phyloP scores from a whole-genome alignment of 2,329 filamentous ascomycete genomes.

The Zalaria obscura region DNA sequence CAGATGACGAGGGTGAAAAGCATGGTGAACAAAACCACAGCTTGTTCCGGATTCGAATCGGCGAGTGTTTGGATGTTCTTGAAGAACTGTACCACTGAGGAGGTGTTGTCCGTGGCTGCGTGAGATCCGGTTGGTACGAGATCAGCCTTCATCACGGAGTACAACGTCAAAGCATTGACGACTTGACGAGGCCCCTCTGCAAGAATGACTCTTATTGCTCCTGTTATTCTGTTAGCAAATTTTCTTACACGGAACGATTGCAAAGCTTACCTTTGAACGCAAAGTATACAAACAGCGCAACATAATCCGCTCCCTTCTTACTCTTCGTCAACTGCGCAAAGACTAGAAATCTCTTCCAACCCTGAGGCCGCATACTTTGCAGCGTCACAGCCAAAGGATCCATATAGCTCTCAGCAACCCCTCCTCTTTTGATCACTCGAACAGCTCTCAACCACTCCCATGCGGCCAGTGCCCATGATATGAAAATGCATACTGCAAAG shows the following conservation, averaged over 20 bases:
- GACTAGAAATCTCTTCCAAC: conserved; percentile 83
- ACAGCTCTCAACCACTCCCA: conserved; percentile 71
- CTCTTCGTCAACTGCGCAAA: conserved; percentile 84
- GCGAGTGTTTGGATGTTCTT: conserved; percentile 64
- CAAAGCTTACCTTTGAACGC: conserved; percentile 44
- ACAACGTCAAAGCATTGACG: conserved; percentile 79
- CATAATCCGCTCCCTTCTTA: conserved; percentile 79
- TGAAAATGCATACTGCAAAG: conserved; percentile 81
- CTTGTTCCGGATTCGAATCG: conserved; percentile 60
- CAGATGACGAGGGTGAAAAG: conserved; percentile 82
- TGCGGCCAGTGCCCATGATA: conserved; percentile 69
- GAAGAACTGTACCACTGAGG: conserved; percentile 62
- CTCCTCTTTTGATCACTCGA: conserved; percentile 68
- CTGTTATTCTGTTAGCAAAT: conserved; percentile 32
- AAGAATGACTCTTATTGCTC: conserved; percentile 76
- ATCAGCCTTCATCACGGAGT: conserved; percentile 65
- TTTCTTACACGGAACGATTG: background rate
- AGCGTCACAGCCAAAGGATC: conserved; percentile 75
- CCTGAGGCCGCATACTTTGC: conserved; percentile 68
- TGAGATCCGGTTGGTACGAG: conserved; percentile 49
- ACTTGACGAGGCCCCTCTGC: conserved; percentile 87
- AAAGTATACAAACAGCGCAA: conserved; percentile 86
- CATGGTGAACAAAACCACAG: conserved; percentile 78
- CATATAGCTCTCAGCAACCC: conserved; percentile 82
- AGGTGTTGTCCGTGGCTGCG: conserved; percentile 41